Evolutionary conservation across 768 basidiomycete genomes (phyloP).

Genomic region (Suillus clintonianus): DNA sequence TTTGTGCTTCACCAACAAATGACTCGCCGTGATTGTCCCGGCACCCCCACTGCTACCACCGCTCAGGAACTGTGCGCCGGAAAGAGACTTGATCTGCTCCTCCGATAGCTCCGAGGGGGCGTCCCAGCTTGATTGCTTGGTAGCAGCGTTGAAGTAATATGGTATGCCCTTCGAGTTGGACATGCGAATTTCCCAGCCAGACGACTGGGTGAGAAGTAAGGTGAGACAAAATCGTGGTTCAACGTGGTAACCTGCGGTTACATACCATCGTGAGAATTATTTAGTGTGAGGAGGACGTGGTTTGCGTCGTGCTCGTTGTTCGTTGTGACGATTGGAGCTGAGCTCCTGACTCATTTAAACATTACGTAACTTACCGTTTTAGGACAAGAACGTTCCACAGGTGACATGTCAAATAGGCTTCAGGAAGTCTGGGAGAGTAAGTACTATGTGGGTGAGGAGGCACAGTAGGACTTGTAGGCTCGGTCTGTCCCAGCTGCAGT

Average conservation of each 20-base stretch:
- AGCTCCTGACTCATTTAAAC: background rate
- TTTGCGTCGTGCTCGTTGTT: background rate
- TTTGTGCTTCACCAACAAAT: slow-evolving; percentile 90
- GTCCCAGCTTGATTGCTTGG: slow-evolving; percentile 80
- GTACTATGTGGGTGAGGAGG: background rate
- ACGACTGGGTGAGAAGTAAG: background rate
- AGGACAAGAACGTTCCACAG: background rate
- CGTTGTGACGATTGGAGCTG: background rate
- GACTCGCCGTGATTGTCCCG: slow-evolving; percentile 86
- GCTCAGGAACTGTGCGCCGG: slow-evolving; percentile 59
- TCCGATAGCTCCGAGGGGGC: slow-evolving; percentile 60
- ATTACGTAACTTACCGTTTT: background rate
- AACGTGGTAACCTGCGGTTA: slow-evolving; percentile 15
- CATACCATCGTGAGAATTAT: slow-evolving; percentile 22
- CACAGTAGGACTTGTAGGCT: background rate
- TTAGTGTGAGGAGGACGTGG: background rate
- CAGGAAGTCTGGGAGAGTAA: background rate
- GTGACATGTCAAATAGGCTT: background rate
- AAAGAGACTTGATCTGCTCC: slow-evolving; percentile 61
- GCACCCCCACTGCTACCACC: slow-evolving; percentile 24
- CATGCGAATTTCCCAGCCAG: slow-evolving; percentile 83
- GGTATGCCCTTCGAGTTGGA: slow-evolving; percentile 75
- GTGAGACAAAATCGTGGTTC: background rate
- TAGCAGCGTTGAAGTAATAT: slow-evolving; percentile 84
- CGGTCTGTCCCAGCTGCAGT: background rate